These are phyloP conservation scores for Brassica carinata DNA, from an alignment of 345 rosid species.

Conservation along the genomic window DNA sequence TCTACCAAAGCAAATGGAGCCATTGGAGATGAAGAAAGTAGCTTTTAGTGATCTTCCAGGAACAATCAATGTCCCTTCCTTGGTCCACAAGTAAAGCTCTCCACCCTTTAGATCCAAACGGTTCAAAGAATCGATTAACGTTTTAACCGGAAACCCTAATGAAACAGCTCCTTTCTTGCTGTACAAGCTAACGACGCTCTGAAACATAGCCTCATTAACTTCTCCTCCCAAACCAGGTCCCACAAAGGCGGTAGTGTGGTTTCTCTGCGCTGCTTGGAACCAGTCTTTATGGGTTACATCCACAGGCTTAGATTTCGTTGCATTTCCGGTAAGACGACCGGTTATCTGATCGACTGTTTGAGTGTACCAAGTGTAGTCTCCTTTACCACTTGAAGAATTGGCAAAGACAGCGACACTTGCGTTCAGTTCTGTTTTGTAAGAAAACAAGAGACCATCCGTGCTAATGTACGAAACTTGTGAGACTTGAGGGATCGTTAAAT, in stretches of 20 bases:
- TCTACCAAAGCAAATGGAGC: constrained; percentile 18
- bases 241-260: constrained; percentile 14
- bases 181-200: constrained; percentile 18
- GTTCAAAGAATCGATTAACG: constrained; percentile 2
- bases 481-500: constrained; percentile 31
- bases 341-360: constrained; percentile 24
- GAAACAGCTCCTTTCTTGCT: constrained; percentile 34
- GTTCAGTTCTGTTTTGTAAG: constrained; percentile 5
- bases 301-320: constrained; percentile 11
- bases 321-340: constrained; percentile 17
- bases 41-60: constrained; percentile 17
- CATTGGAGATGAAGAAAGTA: constrained; percentile 26
- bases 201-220: constrained; percentile 17
- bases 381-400: constrained; percentile 22
- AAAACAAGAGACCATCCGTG: constrained; percentile 25
- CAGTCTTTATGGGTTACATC: constrained; percentile 19
- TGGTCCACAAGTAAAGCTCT: constrained; percentile 32
- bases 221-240: constrained; percentile 21
- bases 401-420: constrained; percentile 29
- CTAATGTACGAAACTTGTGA: constrained; percentile 34
- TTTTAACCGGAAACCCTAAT: constrained; percentile 30
- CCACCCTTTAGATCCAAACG: constrained; percentile 24
- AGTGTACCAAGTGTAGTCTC: constrained; percentile 32
- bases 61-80: constrained; percentile 12
- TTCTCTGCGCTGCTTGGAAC: constrained; percentile 15